Evolutionary conservation across 495 filamentous ascomycete genomes (phyloP).

Genomic region (Poronia punctata): DNA sequence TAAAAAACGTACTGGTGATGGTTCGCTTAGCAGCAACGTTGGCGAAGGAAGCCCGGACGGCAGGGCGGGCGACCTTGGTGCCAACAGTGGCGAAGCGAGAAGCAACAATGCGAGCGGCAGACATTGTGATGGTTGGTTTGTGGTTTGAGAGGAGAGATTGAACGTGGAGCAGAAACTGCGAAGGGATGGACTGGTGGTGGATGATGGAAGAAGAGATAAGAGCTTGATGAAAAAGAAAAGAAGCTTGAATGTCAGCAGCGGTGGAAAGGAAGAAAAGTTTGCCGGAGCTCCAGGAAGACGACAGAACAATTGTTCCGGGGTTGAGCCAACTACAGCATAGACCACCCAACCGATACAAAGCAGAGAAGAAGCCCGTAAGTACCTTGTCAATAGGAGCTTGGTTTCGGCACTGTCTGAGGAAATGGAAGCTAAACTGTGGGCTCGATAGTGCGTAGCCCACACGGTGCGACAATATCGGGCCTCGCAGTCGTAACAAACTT

Average conservation of each 20-base stretch:
- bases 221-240: slow-evolving; percentile 26
- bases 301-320: slow-evolving; percentile 18
- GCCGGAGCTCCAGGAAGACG: slow-evolving; percentile 25
- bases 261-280: slow-evolving; percentile 33
- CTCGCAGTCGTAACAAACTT: slow-evolving; percentile 3
- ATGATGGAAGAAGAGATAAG: slow-evolving; percentile 26
- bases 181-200: slow-evolving; percentile 19
- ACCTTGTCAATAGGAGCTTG: no score
- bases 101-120: slow-evolving; percentile 64
- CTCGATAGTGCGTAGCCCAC: slow-evolving; percentile 2
- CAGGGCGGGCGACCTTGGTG: slow-evolving; percentile 64
- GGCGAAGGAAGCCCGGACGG: slow-evolving; percentile 52
- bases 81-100: slow-evolving; percentile 65
- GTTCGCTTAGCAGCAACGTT: slow-evolving; percentile 58
- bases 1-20: slow-evolving; percentile 47
- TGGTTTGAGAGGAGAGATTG: slow-evolving; percentile 33
- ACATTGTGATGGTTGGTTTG: slow-evolving; percentile 55
- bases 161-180: slow-evolving; percentile 27
- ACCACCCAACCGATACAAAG: no score
- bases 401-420: slow-evolving; percentile 1
- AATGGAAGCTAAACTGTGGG: slow-evolving; percentile 13
- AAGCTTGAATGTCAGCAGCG: slow-evolving; percentile 31
- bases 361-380: no score
- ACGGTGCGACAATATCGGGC: not conserved
- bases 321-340: slow-evolving; percentile 15